Base-by-base conservation (phyloP, 1,284 basidiomycete genomes). In the Cryptococcus sp. region DNA sequence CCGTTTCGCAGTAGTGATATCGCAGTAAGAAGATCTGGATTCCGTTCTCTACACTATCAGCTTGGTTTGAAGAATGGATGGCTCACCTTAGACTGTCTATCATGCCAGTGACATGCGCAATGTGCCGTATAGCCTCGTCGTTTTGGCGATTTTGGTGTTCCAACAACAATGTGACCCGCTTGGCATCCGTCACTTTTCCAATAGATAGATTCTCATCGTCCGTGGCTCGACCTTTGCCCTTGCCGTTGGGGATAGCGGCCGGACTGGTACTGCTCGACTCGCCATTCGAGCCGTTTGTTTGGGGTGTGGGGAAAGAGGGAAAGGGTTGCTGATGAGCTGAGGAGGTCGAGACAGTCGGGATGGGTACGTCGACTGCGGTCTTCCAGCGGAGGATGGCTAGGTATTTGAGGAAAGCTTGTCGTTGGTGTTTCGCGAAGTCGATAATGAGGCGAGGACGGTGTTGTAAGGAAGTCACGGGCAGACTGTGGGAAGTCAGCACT, bases 371-470 rank as follows among this genome's bases (percentile, higher is more conserved):
- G 16, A 68, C 69, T 10, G 61, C 54, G 16, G 58, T 55, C 49
- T 71, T 71, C 69, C 69, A 71, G 22, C 69, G 58, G 11, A 71
- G 51, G 12, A 71, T 54, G 2, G 69, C 69, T 10, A 71, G 60
- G 38, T 69, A 68, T 56, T 71, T 71, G 16, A 71, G 55, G 14
- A 66, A 50, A 1, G 65, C 58, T 53, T 71, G 69, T 5, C 69
- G 60, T 2, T 66, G 66, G 3, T 56, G 49, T 47, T 64, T 66
- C 24, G 69, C 68, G 40, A 65, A 69, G 23, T 67, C 60, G 31
- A 69, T 68, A 33, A 71, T 59, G 32, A 59, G 63, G 44, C 60
- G 58, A 43, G 68, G 65, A 41, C 62, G 60, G 33, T 68, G 59
- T 19, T 18, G 54, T 45, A 12, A 62, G 60, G 11, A 64, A 40